A percentile compares a stretch with the other conserved stretches of the same genome.
phyloP scores from a whole-genome alignment of 352 stramenopile species.

The Globisporangium viniferum region DNA sequence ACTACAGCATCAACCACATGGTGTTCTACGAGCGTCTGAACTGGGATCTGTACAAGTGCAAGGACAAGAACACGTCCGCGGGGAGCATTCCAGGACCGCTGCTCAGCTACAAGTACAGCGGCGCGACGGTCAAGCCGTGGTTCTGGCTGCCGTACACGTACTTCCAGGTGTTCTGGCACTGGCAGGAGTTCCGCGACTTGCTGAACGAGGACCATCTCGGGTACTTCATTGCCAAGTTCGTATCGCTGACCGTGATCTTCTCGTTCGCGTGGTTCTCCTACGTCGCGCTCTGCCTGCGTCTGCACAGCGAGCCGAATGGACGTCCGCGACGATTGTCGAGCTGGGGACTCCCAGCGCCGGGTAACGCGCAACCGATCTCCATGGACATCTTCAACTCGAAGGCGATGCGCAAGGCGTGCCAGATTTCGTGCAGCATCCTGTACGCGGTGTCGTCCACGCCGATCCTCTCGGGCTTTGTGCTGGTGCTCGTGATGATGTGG shows the following conservation, averaged over 20 bases:
- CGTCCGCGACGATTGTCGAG: conserved; percentile 58
- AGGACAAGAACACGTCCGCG: conserved; percentile 57
- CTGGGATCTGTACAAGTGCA: conserved; percentile 85
- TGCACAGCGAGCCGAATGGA: conserved; percentile 64
- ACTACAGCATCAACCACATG: conserved; percentile 88
- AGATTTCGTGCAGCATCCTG: conserved; percentile 71
- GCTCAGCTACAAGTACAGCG: conserved; percentile 82
- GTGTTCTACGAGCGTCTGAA: conserved; percentile 88
- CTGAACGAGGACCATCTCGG: conserved; percentile 62
- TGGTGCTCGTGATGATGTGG: conserved; percentile 46
- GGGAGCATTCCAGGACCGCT: conserved; percentile 63
- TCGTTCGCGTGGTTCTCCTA: conserved; percentile 64
- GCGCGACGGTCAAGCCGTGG: conserved; percentile 69
- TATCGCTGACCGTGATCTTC: conserved; percentile 62
- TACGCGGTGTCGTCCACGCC: conserved; percentile 69
- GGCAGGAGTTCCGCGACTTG: conserved; percentile 55
- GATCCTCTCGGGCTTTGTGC: conserved; percentile 54
- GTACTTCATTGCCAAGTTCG: conserved; percentile 55
- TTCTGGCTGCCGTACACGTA: conserved; percentile 81
- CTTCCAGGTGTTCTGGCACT: conserved; percentile 85
- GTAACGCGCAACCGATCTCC: conserved; percentile 45
- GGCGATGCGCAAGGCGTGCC: conserved; percentile 64
- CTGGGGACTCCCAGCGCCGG: conserved; percentile 49
- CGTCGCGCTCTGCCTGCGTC: conserved; percentile 59
- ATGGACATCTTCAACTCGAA: conserved; percentile 75